These are phyloP conservation scores for Penicillium digitatum DNA, from an alignment of 2,329 filamentous ascomycete species.

Conservation along the genomic window DNA sequence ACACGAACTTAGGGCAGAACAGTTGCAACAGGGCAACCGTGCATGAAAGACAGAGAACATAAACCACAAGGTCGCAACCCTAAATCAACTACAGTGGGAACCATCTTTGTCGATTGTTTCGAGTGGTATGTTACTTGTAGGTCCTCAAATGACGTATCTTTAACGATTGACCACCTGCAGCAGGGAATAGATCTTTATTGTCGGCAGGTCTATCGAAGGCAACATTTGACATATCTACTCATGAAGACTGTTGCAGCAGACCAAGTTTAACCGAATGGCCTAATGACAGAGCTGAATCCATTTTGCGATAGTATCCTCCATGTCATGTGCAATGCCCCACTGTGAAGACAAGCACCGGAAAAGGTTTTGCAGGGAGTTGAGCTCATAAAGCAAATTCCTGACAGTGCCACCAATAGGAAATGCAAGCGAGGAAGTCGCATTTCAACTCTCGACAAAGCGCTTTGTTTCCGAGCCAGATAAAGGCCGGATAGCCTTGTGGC, in stretches of 20 bases:
- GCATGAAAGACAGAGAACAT: neutral
- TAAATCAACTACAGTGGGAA: neutral
- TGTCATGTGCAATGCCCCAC: conserved; percentile 47
- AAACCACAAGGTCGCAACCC: neutral
- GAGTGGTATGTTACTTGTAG: neutral
- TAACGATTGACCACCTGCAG: neutral
- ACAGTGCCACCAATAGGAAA: conserved; percentile 24
- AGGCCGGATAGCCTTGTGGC: conserved; percentile 23
- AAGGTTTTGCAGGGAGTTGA: conserved; percentile 48
- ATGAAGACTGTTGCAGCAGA: conserved; percentile 18
- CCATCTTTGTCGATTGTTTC: neutral
- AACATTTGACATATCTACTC: conserved; percentile 24
- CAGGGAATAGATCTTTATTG: conserved; percentile 1
- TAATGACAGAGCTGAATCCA: conserved; percentile 46
- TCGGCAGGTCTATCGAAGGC: conserved; percentile 23
- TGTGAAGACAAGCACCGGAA: conserved; percentile 45
- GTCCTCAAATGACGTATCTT: neutral
- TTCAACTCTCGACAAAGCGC: conserved; percentile 33
- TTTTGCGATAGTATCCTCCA: conserved; percentile 44
- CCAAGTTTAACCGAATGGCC: neutral
- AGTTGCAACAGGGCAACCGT: neutral
- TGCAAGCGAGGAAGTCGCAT: conserved; percentile 23
- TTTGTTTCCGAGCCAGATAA: conserved; percentile 36
- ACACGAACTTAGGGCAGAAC: neutral
- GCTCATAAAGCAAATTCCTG: conserved; percentile 46